phyloP scores from a whole-genome alignment of 192 early-diverging fungal species.

The Entrophospora sp. region DNA sequence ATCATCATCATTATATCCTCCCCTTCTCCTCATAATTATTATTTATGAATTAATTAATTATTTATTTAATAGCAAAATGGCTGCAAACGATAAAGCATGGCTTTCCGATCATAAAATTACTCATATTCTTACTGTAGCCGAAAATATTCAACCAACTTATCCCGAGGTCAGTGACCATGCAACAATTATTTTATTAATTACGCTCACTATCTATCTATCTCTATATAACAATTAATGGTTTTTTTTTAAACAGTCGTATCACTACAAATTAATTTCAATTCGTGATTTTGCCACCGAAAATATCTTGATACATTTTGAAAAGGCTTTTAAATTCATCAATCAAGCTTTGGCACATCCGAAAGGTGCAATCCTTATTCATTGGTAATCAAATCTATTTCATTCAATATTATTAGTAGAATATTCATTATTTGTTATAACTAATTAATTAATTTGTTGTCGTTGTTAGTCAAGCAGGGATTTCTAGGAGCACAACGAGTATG shows the following conservation, averaged over 20 bases:
- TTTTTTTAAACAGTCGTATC: neutral
- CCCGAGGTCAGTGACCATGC: neutral
- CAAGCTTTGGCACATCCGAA: neutral
- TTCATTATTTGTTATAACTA: no score
- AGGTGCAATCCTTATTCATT: neutral
- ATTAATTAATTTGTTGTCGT: neutral
- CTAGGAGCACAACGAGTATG: no score
- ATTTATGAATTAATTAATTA: neutral
- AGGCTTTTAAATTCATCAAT: neutral
- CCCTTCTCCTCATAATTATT: neutral
- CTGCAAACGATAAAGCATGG: conserved; percentile 15
- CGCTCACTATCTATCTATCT: neutral
- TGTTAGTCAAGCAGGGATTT: neutral
- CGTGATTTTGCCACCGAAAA: neutral
- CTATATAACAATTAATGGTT: neutral
- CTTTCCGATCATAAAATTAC: conserved; percentile 4
- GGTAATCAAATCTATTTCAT: no score
- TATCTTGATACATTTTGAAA: neutral
- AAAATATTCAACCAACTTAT: neutral
- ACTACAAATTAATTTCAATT: neutral
- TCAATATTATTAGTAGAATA: no score
- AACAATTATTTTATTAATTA: neutral
- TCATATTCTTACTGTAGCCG: conserved; percentile 2
- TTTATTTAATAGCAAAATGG: neutral
- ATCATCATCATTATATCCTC: neutral